These are phyloP conservation scores for Musa itinerans DNA, from an alignment of 176 grass and related monocot genomes.

Conservation along the genomic window DNA sequence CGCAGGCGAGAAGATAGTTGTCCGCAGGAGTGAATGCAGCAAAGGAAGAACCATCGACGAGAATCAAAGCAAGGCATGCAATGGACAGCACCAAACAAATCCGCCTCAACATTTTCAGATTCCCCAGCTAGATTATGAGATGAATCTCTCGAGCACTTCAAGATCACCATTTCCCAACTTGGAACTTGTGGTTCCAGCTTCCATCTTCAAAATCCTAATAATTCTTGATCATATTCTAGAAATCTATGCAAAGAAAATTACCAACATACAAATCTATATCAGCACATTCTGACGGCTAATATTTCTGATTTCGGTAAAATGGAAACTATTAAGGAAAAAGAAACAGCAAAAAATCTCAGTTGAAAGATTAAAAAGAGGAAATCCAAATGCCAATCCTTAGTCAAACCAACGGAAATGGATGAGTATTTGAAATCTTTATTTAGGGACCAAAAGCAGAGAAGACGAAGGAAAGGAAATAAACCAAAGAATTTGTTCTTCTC, in stretches of 20 bases:
- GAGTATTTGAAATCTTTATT: too few relatives aligned
- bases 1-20: conserved; percentile 9
- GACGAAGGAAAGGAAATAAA: background rate
- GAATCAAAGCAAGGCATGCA: background rate
- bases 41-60: background rate
- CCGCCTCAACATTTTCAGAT: background rate
- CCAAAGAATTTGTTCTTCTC: background rate
- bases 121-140: background rate
- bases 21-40: conserved; percentile 12
- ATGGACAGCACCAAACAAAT: background rate
- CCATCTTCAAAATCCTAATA: background rate
- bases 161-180: background rate
- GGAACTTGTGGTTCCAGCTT: background rate
- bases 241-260: too few relatives aligned
- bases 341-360: too few relatives aligned
- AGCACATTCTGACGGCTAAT: too few relatives aligned
- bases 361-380: too few relatives aligned
- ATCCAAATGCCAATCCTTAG: background rate
- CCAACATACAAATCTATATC: too few relatives aligned
- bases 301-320: too few relatives aligned
- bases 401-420: background rate
- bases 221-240: too few relatives aligned
- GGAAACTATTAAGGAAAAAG: too few relatives aligned
- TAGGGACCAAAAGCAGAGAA: background rate
- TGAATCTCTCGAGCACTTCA: background rate